Percentiles rank a stretch among this genome's conserved stretches.
phyloP scores from a whole-genome alignment of 2,329 filamentous ascomycete species.

The Aspergillus cejpii region DNA sequence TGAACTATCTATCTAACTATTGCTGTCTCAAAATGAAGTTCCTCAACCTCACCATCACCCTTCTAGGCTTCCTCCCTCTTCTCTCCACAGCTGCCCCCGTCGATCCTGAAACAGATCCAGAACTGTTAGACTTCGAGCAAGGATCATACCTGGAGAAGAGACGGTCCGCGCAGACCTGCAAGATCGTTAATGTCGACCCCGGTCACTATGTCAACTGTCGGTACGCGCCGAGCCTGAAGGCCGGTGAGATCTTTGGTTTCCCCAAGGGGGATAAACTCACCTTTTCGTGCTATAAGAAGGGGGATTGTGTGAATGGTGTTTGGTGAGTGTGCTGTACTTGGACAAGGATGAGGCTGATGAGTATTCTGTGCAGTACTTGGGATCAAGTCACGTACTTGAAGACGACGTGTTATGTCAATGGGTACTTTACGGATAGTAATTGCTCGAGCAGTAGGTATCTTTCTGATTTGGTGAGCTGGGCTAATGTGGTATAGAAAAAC shows the following conservation, averaged over 20 bases:
- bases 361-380: constrained; percentile 9
- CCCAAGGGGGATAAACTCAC: constrained; percentile 3
- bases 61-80: not conserved
- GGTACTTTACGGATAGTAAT: constrained; percentile 12
- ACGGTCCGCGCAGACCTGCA: constrained; percentile 7
- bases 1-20: no score
- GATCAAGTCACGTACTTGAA: constrained; percentile 9
- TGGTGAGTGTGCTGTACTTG: constrained; percentile 4
- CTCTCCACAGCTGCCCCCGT: not conserved
- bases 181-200: constrained; percentile 8
- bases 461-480: not conserved
- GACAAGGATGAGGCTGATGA: constrained; percentile 2
- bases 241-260: constrained; percentile 8
- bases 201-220: constrained; percentile 9
- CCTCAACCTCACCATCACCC: not conserved
- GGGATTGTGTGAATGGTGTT: constrained; percentile 9
- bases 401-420: constrained; percentile 11
- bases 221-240: constrained; percentile 2
- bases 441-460: constrained; percentile 10
- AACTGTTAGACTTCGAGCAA: no score
- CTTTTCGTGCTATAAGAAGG: constrained; percentile 9
- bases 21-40: not conserved
- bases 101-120: not conserved
- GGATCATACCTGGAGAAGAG: not conserved
- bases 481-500: not conserved